Base-by-base conservation (phyloP, 2,329 filamentous ascomycete genomes). In the Trichoderma hamatum region DNA sequence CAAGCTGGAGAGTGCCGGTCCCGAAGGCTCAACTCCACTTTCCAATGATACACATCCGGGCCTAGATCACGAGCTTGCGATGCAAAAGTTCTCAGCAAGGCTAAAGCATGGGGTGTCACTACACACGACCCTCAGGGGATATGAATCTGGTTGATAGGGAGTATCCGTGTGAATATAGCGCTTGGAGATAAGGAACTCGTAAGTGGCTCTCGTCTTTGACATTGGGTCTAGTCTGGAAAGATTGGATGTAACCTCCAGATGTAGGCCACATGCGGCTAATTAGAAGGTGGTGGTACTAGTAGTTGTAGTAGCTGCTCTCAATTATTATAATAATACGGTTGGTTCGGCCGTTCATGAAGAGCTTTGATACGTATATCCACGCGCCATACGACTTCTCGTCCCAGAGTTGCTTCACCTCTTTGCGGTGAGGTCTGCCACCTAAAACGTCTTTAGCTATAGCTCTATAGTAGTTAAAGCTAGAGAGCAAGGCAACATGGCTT, bases 31-130 rank as follows among this genome's bases (percentile, higher is more conserved):
- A 26, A 32, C 16, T 43, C 30, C 26, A 36, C 46, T 14, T 26
- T 16, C 1, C 11, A 14, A 26, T 36, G 46, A 26, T 21, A 19
- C 46, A 24, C 10, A 21, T 24, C 43, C n/a, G 24, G n/a, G 13
- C 32, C 30, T 14, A 36, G 32, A 60, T 60, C 24, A 60, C 30
- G 30, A 26, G 14, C 28, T 26, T 9, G 30, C n/a, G n/a, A 16
- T 11, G 10, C 60, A 63, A 63, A 63, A 63, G 60, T 63, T 32
- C 60, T 51, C 32, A 3, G 43, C 11, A 26, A 60, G 24, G 21
- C 24, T 10, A 21, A 30, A 2, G 16, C 10, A 9, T 28, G n/a
- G 58, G 11, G 28, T 32, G 46, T 5, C 14, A 21, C 26, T 10
- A 30, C 49, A 51, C 32, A 51, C n/a, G 9, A 34, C n/a, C 13